Percentiles rank a stretch among this genome's conserved stretches.
phyloP scores from a whole-genome alignment of 306 rosid species.

The Fagus sylvatica region DNA sequence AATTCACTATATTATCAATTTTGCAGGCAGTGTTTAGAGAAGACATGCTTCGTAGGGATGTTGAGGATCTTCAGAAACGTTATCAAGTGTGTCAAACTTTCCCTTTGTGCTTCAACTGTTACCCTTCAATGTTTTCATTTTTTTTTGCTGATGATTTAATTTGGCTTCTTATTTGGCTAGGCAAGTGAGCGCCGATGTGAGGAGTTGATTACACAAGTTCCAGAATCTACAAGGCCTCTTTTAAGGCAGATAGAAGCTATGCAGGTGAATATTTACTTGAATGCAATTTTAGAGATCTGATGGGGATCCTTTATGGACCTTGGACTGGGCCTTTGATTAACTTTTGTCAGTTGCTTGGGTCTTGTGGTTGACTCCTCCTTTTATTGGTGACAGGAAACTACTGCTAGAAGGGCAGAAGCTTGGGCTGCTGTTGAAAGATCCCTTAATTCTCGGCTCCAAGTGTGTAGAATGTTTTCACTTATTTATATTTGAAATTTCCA shows the following conservation, averaged over 20 bases:
- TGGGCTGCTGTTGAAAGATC: constrained; percentile 97
- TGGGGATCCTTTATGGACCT: constrained; percentile 4
- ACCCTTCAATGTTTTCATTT: constrained; percentile 25
- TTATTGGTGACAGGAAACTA: constrained; percentile 76
- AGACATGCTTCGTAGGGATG: constrained; percentile 86
- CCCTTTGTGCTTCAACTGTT: constrained; percentile 20
- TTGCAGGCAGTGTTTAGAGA: constrained; percentile 87
- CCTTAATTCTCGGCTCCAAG: constrained; percentile 96
- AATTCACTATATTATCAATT: constrained; percentile 13
- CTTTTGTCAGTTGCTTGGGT: constrained; percentile 25
- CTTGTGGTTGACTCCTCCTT: constrained; percentile 32
- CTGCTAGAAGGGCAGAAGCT: constrained; percentile 87
- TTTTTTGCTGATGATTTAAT: constrained; percentile 28
- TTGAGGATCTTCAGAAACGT: constrained; percentile 95
- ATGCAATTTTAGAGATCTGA: constrained; percentile 18
- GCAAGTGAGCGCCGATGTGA: constrained; percentile 99
- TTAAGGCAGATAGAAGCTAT: constrained; percentile 98
- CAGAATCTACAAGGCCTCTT: constrained; percentile 98
- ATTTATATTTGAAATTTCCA: constrained; percentile 12
- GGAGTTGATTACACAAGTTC: constrained; percentile 94
- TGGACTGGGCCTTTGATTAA: constrained; percentile 20
- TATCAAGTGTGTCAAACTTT: constrained; percentile 67
- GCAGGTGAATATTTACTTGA: constrained; percentile 61
- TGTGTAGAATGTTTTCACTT: constrained; percentile 30
- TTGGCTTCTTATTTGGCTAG: constrained; percentile 44